phyloP scores from a whole-genome alignment of 2,329 filamentous ascomycete genomes.

The Onygenales sp. region DNA sequence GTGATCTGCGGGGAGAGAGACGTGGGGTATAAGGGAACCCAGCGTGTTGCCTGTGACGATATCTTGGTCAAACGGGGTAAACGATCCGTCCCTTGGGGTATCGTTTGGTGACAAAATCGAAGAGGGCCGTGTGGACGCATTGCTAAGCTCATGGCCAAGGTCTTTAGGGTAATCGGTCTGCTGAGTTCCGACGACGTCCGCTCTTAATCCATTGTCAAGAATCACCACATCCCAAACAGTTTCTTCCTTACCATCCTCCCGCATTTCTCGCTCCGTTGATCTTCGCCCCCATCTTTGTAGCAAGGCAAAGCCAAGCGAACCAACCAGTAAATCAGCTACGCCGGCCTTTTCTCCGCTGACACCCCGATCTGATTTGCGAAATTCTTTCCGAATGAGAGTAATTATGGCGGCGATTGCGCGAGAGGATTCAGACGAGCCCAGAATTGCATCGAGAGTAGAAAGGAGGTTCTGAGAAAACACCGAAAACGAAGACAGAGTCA shows the following conservation, averaged over 20 bases:
- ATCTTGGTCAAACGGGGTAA: conserved; percentile 31
- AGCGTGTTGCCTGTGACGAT: conserved; percentile 16
- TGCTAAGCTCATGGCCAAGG: conserved; percentile 32
- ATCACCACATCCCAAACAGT: conserved; percentile 41
- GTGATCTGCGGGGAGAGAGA: conserved; percentile 25
- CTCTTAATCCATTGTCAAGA: conserved; percentile 35
- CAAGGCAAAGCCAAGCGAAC: conserved; percentile 36
- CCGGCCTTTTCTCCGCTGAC: conserved; percentile 25
- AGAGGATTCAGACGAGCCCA: conserved; percentile 41
- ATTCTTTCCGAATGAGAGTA: conserved; percentile 36
- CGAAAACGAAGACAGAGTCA: conserved; percentile 33
- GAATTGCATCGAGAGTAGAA: conserved; percentile 36
- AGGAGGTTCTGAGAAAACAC: conserved; percentile 35
- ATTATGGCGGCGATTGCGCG: conserved; percentile 40
- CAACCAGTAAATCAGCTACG: conserved; percentile 35
- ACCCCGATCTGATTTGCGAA: conserved; percentile 27
- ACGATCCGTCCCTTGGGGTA: conserved; percentile 22
- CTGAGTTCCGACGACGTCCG: conserved; percentile 37
- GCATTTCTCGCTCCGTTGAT: conserved; percentile 32
- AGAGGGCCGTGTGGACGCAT: conserved; percentile 43
- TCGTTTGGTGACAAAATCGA: conserved; percentile 33
- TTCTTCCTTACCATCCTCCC: conserved; percentile 33
- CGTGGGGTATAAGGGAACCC: conserved; percentile 14
- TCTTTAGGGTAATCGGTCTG: conserved; percentile 25
- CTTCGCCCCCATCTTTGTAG: conserved; percentile 38